Percentiles rank a stretch among this genome's conserved stretches.
These are phyloP conservation scores for Erodium maritimum DNA, from an alignment of 345 rosid genomes.

Conservation along the genomic window DNA sequence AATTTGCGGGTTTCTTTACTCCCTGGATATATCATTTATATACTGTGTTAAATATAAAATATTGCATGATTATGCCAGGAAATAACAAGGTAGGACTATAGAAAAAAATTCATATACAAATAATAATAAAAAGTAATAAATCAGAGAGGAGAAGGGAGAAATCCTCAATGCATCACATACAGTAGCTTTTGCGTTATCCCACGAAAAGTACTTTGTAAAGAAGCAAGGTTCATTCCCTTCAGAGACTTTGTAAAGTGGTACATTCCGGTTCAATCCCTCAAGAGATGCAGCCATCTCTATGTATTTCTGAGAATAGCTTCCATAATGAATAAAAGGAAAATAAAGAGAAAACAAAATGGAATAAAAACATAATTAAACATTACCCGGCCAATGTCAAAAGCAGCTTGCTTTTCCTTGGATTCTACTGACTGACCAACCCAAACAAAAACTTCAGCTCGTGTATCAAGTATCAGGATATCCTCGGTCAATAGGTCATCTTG, in stretches of 20 bases:
- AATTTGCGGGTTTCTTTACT: background rate
- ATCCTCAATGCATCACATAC: slow-evolving; percentile 30
- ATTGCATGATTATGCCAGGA: no score
- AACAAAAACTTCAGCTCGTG: slow-evolving; percentile 85
- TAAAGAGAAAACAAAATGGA: slow-evolving; percentile 2
- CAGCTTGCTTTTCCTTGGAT: slow-evolving; percentile 67
- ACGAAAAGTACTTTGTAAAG: slow-evolving; percentile 76
- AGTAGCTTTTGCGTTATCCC: slow-evolving; percentile 75
- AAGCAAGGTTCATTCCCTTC: slow-evolving; percentile 97
- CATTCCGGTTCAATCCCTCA: slow-evolving; percentile 70
- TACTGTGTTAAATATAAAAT: no score
- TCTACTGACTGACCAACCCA: slow-evolving; percentile 93
- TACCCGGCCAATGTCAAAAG: slow-evolving; percentile 89
- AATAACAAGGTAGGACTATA: no score
- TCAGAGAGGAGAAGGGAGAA: slow-evolving; percentile 1
- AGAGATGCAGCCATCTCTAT: slow-evolving; percentile 62
- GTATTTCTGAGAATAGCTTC: slow-evolving; percentile 9
- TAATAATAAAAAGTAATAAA: no score
- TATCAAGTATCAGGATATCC: slow-evolving; percentile 80
- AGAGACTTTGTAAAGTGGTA: slow-evolving; percentile 78
- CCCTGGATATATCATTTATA: background rate
- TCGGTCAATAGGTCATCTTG: slow-evolving; percentile 96
- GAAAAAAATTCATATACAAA: no score
- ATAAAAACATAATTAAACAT: background rate
- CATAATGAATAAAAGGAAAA: slow-evolving; percentile 11